Evolutionary conservation across 164 flowering plant genomes (phyloP).

Genomic region (Protea cynaroides): DNA sequence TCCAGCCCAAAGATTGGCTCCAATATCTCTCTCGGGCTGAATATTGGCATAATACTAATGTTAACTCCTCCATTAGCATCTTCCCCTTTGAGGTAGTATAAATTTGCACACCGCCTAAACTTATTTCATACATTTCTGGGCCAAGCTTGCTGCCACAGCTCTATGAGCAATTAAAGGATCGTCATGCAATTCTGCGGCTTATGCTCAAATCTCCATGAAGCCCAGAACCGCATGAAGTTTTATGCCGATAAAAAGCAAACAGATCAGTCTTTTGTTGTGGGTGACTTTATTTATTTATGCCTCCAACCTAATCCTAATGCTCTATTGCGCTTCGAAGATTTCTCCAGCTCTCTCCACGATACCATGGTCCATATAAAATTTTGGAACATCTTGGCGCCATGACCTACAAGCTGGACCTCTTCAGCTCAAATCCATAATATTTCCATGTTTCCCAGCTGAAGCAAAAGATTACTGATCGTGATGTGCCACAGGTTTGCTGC

Average conservation of each 20-base stretch:
- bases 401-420: too few species aligned
- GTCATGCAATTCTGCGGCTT: background rate
- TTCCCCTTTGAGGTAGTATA: background rate
- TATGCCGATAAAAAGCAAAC: background rate
- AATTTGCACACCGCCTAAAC: background rate
- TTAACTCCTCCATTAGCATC: background rate
- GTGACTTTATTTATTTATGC: background rate
- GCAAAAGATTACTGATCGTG: background rate
- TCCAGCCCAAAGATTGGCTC: background rate
- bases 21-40: background rate
- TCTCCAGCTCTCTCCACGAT: background rate
- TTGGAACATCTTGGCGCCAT: background rate
- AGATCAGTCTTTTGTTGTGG: background rate
- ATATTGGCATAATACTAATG: background rate
- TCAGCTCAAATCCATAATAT: background rate
- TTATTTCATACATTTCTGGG: slow-evolving; percentile 1
- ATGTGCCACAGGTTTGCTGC: background rate
- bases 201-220: background rate
- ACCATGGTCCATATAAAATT: background rate
- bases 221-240: background rate
- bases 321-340: background rate
- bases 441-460: slow-evolving; percentile 5
- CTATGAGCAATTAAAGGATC: background rate
- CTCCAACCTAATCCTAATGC: background rate
- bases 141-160: background rate